Percentiles rank a stretch among this genome's conserved stretches.
Evolutionary conservation across 768 basidiomycete species (phyloP).

Genomic region (Sutorius australiensis): DNA sequence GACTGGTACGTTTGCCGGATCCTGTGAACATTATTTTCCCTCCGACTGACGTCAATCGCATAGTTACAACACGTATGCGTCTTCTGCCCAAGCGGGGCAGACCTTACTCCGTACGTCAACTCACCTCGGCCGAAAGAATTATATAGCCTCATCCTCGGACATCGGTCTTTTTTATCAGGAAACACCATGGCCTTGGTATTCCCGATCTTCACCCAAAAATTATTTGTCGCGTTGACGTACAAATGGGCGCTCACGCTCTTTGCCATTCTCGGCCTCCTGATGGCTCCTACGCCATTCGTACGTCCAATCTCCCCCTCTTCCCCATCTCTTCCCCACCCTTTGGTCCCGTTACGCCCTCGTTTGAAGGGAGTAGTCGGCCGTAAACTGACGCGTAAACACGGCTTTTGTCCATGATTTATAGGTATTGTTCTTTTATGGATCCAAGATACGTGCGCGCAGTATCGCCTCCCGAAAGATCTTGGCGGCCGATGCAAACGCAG

Average conservation of each 20-base stretch:
- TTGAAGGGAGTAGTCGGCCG: neutral
- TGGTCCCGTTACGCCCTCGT: no score
- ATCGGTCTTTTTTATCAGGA: conserved; percentile 22
- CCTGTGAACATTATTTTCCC: neutral
- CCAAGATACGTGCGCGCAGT: conserved; percentile 31
- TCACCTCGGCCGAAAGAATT: neutral
- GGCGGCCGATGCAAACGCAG: conserved; percentile 8
- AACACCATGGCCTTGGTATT: conserved; percentile 41
- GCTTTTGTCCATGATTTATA: neutral
- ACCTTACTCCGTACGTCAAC: conserved; percentile 39
- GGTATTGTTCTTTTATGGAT: conserved; percentile 32
- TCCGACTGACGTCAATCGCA: neutral
- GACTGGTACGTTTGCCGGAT: conserved; percentile 39
- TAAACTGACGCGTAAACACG: neutral
- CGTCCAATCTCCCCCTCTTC: conserved; percentile 4
- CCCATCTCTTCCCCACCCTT: neutral
- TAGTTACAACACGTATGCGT: conserved; percentile 46
- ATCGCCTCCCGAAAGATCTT: conserved; percentile 21
- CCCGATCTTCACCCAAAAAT: conserved; percentile 45
- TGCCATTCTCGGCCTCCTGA: conserved; percentile 37
- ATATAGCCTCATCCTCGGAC: neutral
- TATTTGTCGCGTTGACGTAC: conserved; percentile 46
- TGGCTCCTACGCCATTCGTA: conserved; percentile 45
- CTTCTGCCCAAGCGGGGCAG: conserved; percentile 52
- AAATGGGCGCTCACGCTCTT: conserved; percentile 48